Evolutionary conservation across 371 early-diverging fungal species (phyloP), one percentile per base, ranked within the genome.

Genomic region (Syncephalis plumigaleata): DNA sequence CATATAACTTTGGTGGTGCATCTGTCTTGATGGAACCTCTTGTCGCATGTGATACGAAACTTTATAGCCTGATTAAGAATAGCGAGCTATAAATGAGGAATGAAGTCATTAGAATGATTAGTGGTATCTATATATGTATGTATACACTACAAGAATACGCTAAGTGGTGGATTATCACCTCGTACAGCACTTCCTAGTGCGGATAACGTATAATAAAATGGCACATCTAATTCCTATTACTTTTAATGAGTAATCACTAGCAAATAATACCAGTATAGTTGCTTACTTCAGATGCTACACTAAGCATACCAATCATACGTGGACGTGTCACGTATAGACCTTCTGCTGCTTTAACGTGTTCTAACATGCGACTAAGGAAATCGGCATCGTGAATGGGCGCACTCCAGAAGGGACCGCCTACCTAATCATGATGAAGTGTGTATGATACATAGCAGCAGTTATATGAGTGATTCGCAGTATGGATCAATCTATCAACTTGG

Each of bases 391-490:
- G 93, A 17, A 98, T 61, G 3, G 81, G 70, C 22, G 72, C 81
- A 16, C 69, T 68, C 83, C 88, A 99, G 54, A 94, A 79, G 25
- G 99, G 99, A 0, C 99, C 99, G 46, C 93, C 98, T 44, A 98
- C 61, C 66, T 85, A 67, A 9, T n/a, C 18, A 22, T 21, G 37
- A 37, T 44, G 26, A 22, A 16, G 9, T 13, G 17, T 39, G 13
- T 21, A 2, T 9, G 11, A 5, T 4, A 21, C 18, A 9, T 22
- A 25, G n/a, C n/a, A n/a, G n/a, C n/a, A n/a, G n/a, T n/a, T n/a
- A n/a, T n/a, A n/a, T n/a, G n/a, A n/a, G n/a, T n/a, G n/a, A n/a
- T n/a, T n/a, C n/a, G n/a, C n/a, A n/a, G n/a, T n/a, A n/a, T n/a
- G n/a, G n/a, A n/a, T n/a, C 20, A 26, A 17, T 11, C 11, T n/a